A percentile compares a stretch with the other conserved stretches of the same genome.
phyloP scores from a whole-genome alignment of 257 asterid species.

The Plectranthus barbatus region DNA sequence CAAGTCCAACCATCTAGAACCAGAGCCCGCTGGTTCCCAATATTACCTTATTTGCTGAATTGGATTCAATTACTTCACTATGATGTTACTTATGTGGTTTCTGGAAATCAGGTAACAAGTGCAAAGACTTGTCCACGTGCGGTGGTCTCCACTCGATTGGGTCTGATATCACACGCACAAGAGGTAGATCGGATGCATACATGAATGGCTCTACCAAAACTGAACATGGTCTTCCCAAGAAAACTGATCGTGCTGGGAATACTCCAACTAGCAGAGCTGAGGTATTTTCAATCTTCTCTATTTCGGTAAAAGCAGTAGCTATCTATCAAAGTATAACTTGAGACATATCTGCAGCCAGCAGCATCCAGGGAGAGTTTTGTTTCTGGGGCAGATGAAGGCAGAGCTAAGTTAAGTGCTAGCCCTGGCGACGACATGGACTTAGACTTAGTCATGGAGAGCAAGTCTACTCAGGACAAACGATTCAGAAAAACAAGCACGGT shows the following conservation, averaged over 20 bases:
- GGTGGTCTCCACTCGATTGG: slow-evolving; percentile 89
- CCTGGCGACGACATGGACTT: slow-evolving; percentile 27
- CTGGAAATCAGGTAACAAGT: slow-evolving; percentile 30
- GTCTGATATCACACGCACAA: slow-evolving; percentile 75
- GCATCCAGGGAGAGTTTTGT: slow-evolving; percentile 76
- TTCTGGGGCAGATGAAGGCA: slow-evolving; percentile 43
- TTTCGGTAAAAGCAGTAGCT: not conserved
- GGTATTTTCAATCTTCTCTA: slow-evolving; percentile 25
- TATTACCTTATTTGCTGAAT: slow-evolving; percentile 3
- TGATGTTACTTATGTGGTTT: not conserved
- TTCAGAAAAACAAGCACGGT: slow-evolving; percentile 84
- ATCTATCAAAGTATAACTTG: not conserved
- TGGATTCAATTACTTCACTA: not conserved
- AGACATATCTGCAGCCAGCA: slow-evolving; percentile 47
- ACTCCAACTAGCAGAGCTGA: slow-evolving; percentile 77
- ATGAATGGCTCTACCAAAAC: slow-evolving; percentile 40
- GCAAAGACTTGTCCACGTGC: slow-evolving; percentile 73
- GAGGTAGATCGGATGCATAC: slow-evolving; percentile 37
- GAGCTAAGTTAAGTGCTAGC: slow-evolving; percentile 21
- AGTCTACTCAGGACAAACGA: slow-evolving; percentile 58
- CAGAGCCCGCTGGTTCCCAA: slow-evolving; percentile 30
- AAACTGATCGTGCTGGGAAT: slow-evolving; percentile 40
- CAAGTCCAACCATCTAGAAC: slow-evolving; percentile 29
- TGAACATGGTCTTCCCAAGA: slow-evolving; percentile 39
- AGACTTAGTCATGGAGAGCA: slow-evolving; percentile 41